Conservation (phyloP, 306 rosid genomes). For the Vigna reflexopilosa region DNA sequence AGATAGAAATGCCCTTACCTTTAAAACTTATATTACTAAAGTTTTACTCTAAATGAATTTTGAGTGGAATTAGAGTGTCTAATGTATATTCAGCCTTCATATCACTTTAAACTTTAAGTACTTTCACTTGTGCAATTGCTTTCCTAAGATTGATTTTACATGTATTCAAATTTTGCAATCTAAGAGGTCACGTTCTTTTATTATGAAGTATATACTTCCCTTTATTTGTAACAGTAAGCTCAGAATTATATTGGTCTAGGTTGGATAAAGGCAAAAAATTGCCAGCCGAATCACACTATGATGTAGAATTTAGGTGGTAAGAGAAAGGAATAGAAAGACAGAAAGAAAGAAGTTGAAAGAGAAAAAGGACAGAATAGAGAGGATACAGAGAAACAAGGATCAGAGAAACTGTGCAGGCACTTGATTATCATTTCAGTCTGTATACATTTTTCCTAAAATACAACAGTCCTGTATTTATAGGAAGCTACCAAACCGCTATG, state of each 20-base stretch:
- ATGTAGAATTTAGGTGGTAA: background rate
- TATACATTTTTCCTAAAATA: background rate
- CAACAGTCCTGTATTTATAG: no score
- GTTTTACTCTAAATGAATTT: slow-evolving; percentile 13
- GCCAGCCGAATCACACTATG: background rate
- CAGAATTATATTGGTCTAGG: background rate
- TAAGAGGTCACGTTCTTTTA: slow-evolving; percentile 5
- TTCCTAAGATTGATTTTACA: background rate
- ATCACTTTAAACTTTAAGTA: background rate
- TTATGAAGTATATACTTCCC: slow-evolving; percentile 11
- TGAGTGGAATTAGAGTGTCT: background rate
- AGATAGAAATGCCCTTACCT: background rate
- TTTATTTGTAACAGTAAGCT: slow-evolving; percentile 15
- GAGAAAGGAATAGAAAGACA: background rate
- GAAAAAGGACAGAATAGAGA: no score
- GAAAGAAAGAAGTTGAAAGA: background rate
- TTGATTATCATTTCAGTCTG: background rate
- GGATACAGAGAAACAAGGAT: no score
- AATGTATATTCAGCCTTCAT: slow-evolving; percentile 3
- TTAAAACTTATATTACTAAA: background rate
- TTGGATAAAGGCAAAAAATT: background rate
- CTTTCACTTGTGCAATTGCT: background rate
- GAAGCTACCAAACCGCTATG: no score
- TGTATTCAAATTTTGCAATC: slow-evolving; percentile 23
- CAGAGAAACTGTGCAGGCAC: background rate